Evolutionary conservation across 306 rosid genomes (phyloP), one percentile per base, ranked within the genome.

Genomic region (Pterocarpus santalinus): DNA sequence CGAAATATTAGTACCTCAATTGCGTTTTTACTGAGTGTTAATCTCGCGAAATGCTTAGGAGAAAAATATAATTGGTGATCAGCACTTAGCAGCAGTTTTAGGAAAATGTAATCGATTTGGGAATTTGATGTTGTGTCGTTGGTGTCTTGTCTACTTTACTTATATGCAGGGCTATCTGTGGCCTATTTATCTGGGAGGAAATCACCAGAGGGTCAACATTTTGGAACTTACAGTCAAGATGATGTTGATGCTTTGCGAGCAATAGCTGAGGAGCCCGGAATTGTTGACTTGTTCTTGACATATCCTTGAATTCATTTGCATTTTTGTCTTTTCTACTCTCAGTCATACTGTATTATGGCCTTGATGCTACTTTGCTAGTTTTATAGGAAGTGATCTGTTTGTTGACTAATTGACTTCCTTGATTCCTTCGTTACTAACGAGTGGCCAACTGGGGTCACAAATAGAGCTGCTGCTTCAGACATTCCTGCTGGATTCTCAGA

Each of bases 171-270:
- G 55, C 85, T 95, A 70, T 86, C 90, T 17, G 92, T 95, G 85
- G 89, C 85, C 13, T 95, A 95, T 82, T 89, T 95, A 73, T 93
- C 99, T 35, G 97, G 99, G 77, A 89, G 85, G 82, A 85, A 86
- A 30, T 89, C 88, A 3, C 67, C 87, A 0, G 85, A 58, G 65
- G 88, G 49, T 76, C 98, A 91, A 83, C 99, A 81, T 62, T 92
- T 88, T 85, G 99, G 98, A 69, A 89, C 88, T 28, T 92, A 90
- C 72, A 86, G 84, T 53, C 89, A 95, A 86, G 98, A 95, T 43
- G 99, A 95, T 73, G 91, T 93, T 62, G 97, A 92, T 76, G 98
- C 88, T 2, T 81, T 95, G 90, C 85, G 97, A 35, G 98, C 99
- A 17, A 90, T 95, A 75, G 97, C 98, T 1, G 99, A 93, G 86